Conservation (phyloP, 2,329 filamentous ascomycete genomes). For the Cladophialophora psammophila region DNA sequence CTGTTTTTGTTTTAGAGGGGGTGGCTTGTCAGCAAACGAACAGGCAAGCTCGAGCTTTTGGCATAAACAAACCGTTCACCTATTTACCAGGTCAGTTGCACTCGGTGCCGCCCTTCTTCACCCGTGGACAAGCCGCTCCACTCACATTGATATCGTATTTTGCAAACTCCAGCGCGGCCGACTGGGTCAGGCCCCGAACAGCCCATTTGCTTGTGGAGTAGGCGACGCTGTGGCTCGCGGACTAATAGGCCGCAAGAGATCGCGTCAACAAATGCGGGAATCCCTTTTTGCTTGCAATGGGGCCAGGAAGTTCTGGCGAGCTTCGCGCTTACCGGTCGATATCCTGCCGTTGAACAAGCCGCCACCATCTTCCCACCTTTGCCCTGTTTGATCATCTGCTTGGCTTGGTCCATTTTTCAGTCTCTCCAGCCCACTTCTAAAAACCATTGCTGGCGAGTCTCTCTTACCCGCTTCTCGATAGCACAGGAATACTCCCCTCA, state of each 20-base stretch:
- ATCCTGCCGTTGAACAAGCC: slow-evolving; percentile 1
- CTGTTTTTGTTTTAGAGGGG: slow-evolving; percentile 37
- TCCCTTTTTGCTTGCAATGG: slow-evolving; percentile 40
- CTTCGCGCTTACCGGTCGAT: slow-evolving; percentile 1
- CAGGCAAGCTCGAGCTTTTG: neutral
- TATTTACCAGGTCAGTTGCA: neutral
- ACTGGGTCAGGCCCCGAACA: slow-evolving; percentile 69
- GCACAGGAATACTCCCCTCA: slow-evolving; percentile 16
- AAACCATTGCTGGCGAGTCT: neutral
- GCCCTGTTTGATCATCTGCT: slow-evolving; percentile 17
- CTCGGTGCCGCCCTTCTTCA: neutral
- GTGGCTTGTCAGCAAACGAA: neutral
- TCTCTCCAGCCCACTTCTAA: neutral
- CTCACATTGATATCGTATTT: slow-evolving; percentile 70
- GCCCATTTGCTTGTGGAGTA: slow-evolving; percentile 72
- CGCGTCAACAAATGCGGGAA: slow-evolving; percentile 44
- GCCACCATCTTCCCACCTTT: slow-evolving; percentile 16
- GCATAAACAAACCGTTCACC: slow-evolving; percentile 3
- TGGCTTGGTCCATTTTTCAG: neutral
- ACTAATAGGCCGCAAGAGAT: neutral
- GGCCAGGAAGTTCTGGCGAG: neutral
- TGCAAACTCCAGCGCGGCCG: slow-evolving; percentile 70
- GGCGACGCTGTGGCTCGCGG: neutral
- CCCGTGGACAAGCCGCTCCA: neutral
- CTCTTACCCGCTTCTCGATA: slow-evolving; percentile 23